A percentile compares a stretch with the other conserved stretches of the same genome.
Conservation (phyloP, 305 asterid species). For the Rubia balearica region DNA sequence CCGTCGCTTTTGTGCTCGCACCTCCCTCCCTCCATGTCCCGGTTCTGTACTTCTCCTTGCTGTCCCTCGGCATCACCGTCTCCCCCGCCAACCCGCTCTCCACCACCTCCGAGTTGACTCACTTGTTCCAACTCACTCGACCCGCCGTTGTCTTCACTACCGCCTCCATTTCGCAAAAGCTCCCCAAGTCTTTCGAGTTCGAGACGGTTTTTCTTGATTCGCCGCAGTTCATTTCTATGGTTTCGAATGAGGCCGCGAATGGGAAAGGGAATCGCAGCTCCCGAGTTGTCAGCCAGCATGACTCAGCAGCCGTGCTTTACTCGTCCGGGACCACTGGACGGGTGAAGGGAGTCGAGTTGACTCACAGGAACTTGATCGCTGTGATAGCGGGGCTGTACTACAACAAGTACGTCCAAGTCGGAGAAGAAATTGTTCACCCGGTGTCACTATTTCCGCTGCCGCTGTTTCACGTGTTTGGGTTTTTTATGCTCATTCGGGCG, state of each 20-base stretch:
- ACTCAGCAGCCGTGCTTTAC: constrained; percentile 62
- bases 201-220: constrained; percentile 45
- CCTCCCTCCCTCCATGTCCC: constrained; percentile 63
- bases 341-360: constrained; percentile 64
- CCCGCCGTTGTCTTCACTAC: constrained; percentile 50
- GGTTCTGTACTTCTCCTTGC: constrained; percentile 60
- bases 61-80: constrained; percentile 54
- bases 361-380: constrained; percentile 63
- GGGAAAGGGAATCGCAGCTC: neutral
- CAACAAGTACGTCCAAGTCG: constrained; percentile 11
- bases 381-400: constrained; percentile 33
- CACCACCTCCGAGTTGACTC: constrained; percentile 51
- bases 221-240: constrained; percentile 39
- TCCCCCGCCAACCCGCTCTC: constrained; percentile 73
- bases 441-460: constrained; percentile 62
- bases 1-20: constrained; percentile 59
- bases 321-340: constrained; percentile 92
- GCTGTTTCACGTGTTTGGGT: constrained; percentile 89
- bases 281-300: constrained; percentile 33
- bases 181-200: constrained; percentile 29
- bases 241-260: constrained; percentile 6
- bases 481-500: constrained; percentile 56
- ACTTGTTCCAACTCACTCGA: constrained; percentile 44
- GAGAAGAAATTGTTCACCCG: constrained; percentile 15
- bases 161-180: constrained; percentile 28